Evolutionary conservation across 257 asterid genomes (phyloP).

Genomic region (Solanum ossicruentum): DNA sequence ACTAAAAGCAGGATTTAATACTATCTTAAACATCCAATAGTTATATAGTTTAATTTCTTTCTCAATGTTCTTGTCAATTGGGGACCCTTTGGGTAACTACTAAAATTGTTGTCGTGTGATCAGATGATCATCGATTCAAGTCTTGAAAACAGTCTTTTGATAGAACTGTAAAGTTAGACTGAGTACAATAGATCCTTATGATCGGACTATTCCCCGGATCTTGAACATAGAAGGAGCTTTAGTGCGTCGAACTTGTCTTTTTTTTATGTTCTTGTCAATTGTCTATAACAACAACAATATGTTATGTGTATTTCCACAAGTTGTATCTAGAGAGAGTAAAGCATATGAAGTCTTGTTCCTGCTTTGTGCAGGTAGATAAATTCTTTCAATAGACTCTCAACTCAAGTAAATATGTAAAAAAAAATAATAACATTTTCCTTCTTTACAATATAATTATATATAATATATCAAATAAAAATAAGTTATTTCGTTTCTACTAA

Average conservation of each 20-base stretch:
- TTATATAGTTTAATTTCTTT: background rate
- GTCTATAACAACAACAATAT: background rate
- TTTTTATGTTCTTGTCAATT: background rate
- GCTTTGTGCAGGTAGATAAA: fast-evolving
- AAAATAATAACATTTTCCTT: background rate
- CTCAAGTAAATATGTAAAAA: background rate
- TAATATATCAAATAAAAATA: background rate
- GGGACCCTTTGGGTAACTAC: too few species aligned
- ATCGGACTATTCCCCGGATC: too few species aligned
- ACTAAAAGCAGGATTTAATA: background rate
- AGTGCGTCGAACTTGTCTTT: too few species aligned
- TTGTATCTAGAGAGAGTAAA: fast-evolving
- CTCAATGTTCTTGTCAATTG: background rate
- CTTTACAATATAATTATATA: background rate
- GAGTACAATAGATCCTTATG: too few species aligned
- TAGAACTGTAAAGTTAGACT: too few species aligned
- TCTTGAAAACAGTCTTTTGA: too few species aligned
- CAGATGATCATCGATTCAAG: too few species aligned
- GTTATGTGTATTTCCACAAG: fast-evolving
- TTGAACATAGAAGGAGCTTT: too few species aligned
- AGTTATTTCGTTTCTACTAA: background rate
- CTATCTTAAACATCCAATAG: too few species aligned
- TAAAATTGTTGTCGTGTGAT: too few species aligned
- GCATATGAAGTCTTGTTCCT: fast-evolving
- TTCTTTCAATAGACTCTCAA: fast-evolving